Evolutionary conservation across 495 filamentous ascomycete genomes (phyloP).

Genomic region (Penicillium soppii): DNA sequence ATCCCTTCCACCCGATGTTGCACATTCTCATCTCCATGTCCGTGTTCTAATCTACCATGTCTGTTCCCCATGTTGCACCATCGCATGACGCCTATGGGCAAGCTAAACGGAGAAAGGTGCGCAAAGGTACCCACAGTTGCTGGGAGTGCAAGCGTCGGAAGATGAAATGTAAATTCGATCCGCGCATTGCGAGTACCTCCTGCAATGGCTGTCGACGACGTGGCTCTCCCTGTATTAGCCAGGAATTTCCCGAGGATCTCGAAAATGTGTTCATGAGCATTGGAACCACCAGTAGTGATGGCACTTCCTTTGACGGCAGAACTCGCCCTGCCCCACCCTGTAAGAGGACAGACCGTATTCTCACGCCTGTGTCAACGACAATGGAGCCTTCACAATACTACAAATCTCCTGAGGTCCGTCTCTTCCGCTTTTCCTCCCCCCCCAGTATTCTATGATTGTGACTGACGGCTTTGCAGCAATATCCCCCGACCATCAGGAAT

Average conservation of each 20-base stretch:
- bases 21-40: neutral
- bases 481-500: neutral
- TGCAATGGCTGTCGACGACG: constrained; percentile 13
- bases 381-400: neutral
- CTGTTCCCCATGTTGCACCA: neutral
- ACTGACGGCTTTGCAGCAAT: neutral
- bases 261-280: neutral
- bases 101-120: constrained; percentile 10
- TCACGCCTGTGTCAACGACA: constrained; percentile 1
- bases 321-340: neutral
- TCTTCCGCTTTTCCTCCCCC: neutral
- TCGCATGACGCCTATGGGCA: neutral
- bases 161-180: constrained; percentile 15
- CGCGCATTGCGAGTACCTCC: neutral
- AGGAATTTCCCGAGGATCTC: constrained; percentile 4
- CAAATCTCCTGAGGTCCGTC: neutral
- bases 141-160: constrained; percentile 15
- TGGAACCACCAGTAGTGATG: neutral
- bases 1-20: neutral
- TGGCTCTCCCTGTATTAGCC: constrained; percentile 10
- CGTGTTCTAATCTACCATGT: neutral
- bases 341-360: neutral
- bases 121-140: constrained; percentile 36
- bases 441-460: neutral
- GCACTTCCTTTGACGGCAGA: neutral